Base-by-base conservation (phyloP, 2,329 filamentous ascomycete genomes). In the Fusarium sp. region DNA sequence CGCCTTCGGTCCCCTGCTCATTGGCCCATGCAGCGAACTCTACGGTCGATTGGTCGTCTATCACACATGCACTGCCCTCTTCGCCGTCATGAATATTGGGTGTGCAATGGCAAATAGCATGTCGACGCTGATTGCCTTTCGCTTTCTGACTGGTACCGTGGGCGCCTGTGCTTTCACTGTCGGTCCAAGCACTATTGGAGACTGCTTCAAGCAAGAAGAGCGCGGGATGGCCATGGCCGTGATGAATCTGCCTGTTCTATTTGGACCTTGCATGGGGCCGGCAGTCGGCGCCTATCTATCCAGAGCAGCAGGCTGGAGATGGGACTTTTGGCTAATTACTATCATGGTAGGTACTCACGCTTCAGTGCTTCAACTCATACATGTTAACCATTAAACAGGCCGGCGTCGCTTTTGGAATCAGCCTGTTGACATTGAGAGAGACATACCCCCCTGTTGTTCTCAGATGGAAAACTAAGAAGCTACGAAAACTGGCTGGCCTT, bases 101-200 rank as follows among this genome's bases (percentile, higher is more conserved):
- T 72, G 70, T 14, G 67, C 70, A 8, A 50, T 70, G n/a, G 64
- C 67, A 9, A 67, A 20, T n/a, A 70, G 56, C 48, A 72, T 72
- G 56, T 86, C 90, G 74, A 90, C 90, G 0, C 79, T 93, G 18
- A 85, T 92, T 80, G 80, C 91, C 43, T 89, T 88, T 7, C 85
- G 90, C 9, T 92, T 92, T 80, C 89, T 91, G 69, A 84, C 85
- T 4, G 90, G 87, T 0, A 85, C 90, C 59, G 90, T 90, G 73
- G 89, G 87, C 11, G 87, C 86, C 0, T 87, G 86, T 54, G 87
- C 89, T 0, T 77, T 92, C 11, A 91, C 90, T 0, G 89, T 59
- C 2, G 56, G 56, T 1, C 56, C 56, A 1, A 59, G 56, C 18
- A 59, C 56, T 8, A 41, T 59, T 27, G 56, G 56, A 29, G 56